Base-by-base conservation (phyloP, 306 rosid genomes). In the Begonia fuchsioides region DNA sequence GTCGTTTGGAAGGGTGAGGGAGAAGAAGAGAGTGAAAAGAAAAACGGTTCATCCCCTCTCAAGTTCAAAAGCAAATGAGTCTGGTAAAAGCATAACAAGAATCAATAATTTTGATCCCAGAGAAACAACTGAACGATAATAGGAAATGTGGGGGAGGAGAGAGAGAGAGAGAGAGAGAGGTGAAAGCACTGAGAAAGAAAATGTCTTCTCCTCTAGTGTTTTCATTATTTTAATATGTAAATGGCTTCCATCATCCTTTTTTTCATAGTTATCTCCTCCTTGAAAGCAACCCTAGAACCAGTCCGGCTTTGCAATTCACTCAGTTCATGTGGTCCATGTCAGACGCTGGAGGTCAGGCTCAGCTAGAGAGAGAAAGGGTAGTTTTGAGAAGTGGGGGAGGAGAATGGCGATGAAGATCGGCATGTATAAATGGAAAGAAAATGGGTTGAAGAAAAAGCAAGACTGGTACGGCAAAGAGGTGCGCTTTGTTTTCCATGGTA, bases 281-380 rank as follows among this genome's bases (percentile, higher is more conserved):
- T 81, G 92, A 90, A 76, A 90, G 86, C 83, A 81, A 90, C 93
- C 68, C 50, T 13, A 69, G 82, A 73, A 62, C 75, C 75, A 61
- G 71, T 68, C 73, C 71, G 57, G 60, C 53, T 69, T 54, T 67
- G 80, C 67, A 57, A 62, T 54, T 55, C 49, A 57, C n/a, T n/a
- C 53, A 11, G 43, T 70, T 17, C 49, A 32, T 64, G 97, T 78
- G 96, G 93, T 74, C 97, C 95, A 73, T 80, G 78, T 64, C 72
- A 60, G 65, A 62, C 66, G 62, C 70, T 74, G 74, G 86, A 66
- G 70, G 83, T 76, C 57, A 43, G 51, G 43, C 53, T 61, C 63
- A 45, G 43, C 43, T 44, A 41, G n/a, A 43, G 13, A 43, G 44
- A 35, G 49, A 20, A 40, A 55, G 17, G 11, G 18, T 40, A 32